These are phyloP conservation scores for Elongisporangium prolatum DNA, from an alignment of 352 stramenopile species.

Conservation along the genomic window DNA sequence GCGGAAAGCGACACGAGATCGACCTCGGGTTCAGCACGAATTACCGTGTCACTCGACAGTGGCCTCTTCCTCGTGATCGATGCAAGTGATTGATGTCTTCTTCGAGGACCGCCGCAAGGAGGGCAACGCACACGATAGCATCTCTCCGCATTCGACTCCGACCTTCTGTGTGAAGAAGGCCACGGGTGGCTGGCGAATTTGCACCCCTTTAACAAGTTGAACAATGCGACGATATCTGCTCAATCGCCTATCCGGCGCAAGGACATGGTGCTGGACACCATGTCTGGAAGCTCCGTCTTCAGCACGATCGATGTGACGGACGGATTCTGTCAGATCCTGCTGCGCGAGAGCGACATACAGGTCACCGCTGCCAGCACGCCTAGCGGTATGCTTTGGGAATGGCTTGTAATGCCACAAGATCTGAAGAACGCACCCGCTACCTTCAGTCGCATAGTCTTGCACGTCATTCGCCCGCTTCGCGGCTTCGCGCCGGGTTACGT, in stretches of 20 bases:
- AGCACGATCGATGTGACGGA: slow-evolving; percentile 9
- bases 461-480: slow-evolving; percentile 6
- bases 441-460: slow-evolving; percentile 20
- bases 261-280: slow-evolving; percentile 18
- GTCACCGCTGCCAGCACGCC: slow-evolving; percentile 22
- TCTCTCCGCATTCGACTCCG: slow-evolving; percentile 12
- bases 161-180: slow-evolving; percentile 28
- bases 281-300: slow-evolving; percentile 23
- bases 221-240: slow-evolving; percentile 17
- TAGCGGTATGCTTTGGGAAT: slow-evolving; percentile 27
- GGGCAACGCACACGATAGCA: slow-evolving; percentile 14
- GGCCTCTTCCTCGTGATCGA: slow-evolving; percentile 16
- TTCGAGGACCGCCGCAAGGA: slow-evolving; percentile 8
- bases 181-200: slow-evolving; percentile 17
- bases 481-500: slow-evolving; percentile 21
- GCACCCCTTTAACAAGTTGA: slow-evolving; percentile 31
- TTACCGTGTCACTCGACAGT: slow-evolving; percentile 10
- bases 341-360: slow-evolving; percentile 10
- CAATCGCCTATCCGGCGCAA: slow-evolving; percentile 26
- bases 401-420: slow-evolving; percentile 20
- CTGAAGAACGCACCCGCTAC: slow-evolving; percentile 18
- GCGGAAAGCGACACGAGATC: not conserved
- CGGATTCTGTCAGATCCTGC: slow-evolving; percentile 11
- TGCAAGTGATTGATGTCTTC: slow-evolving; percentile 16
- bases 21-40: slow-evolving; percentile 1